Evolutionary conservation across 768 basidiomycete species (phyloP).

Genomic region (Cystofilobasidium ferigula): DNA sequence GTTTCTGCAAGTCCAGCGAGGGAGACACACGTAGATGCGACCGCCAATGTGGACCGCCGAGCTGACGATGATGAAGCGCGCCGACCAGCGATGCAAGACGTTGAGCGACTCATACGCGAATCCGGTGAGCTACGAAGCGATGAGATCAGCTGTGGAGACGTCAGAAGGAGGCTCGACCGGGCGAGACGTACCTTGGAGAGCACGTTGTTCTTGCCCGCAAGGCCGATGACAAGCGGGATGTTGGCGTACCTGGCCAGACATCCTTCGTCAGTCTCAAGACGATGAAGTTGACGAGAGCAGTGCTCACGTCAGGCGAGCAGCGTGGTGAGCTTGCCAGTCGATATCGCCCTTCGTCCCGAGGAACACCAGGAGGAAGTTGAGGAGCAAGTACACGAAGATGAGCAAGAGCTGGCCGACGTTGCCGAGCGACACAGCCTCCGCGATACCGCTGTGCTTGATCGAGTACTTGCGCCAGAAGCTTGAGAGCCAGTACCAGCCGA

Average conservation of each 20-base stretch:
- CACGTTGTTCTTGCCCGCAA: conserved; percentile 27
- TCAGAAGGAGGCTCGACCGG: background rate
- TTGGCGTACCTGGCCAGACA: conserved; percentile 17
- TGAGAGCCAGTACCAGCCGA: conserved; percentile 23
- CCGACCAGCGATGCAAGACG: conserved; percentile 25
- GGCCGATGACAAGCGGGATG: conserved; percentile 26
- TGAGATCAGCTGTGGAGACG: background rate
- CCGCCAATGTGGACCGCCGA: conserved; percentile 26
- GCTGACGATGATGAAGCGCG: conserved; percentile 25
- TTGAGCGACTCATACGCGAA: conserved; percentile 27
- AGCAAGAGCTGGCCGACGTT: conserved; percentile 26
- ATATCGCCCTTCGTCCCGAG: conserved; percentile 24
- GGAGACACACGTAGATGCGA: conserved; percentile 16
- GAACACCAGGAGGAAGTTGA: conserved; percentile 25
- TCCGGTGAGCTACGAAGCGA: conserved; percentile 5
- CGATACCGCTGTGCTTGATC: conserved; percentile 25
- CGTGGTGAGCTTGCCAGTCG: conserved; percentile 27
- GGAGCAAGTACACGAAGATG: conserved; percentile 21
- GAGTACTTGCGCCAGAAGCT: conserved; percentile 27
- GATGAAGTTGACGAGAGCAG: no score
- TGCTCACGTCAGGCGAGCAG: conserved; percentile 17
- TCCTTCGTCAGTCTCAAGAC: no score
- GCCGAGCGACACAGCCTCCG: conserved; percentile 23
- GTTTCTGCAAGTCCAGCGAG: no score
- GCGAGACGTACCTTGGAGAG: background rate